These are phyloP conservation scores for Thelonectria rubi DNA, from an alignment of 2,329 filamentous ascomycete species.

Conservation along the genomic window DNA sequence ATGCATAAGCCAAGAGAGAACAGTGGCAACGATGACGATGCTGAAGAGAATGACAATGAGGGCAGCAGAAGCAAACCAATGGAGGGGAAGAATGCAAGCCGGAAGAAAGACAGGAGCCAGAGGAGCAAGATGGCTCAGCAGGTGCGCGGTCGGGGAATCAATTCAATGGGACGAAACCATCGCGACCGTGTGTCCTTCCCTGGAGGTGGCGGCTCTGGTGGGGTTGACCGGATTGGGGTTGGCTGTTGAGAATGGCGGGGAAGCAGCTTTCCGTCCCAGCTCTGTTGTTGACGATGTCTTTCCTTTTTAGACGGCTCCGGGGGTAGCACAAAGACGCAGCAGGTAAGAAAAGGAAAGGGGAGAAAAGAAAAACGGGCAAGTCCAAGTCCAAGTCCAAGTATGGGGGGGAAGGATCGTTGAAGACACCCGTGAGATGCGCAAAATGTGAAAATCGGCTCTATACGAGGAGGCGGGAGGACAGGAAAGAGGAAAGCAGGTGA, in stretches of 20 bases:
- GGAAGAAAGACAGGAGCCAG: background rate
- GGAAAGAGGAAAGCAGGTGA: background rate
- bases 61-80: background rate
- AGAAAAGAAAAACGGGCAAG: background rate
- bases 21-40: background rate
- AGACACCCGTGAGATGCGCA: background rate
- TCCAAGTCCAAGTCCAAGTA: background rate
- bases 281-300: slow-evolving; percentile 13
- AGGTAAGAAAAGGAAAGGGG: slow-evolving; percentile 4
- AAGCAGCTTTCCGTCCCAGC: slow-evolving; percentile 37
- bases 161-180: slow-evolving; percentile 27
- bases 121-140: slow-evolving; percentile 8
- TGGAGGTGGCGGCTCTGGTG: slow-evolving; percentile 37
- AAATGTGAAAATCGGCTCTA: background rate
- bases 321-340: slow-evolving; percentile 15
- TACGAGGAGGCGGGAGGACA: background rate
- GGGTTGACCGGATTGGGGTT: slow-evolving; percentile 44
- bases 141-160: slow-evolving; percentile 5
- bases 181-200: slow-evolving; percentile 23
- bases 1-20: background rate
- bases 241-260: slow-evolving; percentile 42
- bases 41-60: background rate
- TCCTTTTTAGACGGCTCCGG: slow-evolving; percentile 17
- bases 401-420: background rate
- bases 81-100: background rate